Percentiles rank a stretch among this genome's conserved stretches.
Evolutionary conservation across 1,284 basidiomycete species (phyloP).

Genomic region (Ganoderma sinense): DNA sequence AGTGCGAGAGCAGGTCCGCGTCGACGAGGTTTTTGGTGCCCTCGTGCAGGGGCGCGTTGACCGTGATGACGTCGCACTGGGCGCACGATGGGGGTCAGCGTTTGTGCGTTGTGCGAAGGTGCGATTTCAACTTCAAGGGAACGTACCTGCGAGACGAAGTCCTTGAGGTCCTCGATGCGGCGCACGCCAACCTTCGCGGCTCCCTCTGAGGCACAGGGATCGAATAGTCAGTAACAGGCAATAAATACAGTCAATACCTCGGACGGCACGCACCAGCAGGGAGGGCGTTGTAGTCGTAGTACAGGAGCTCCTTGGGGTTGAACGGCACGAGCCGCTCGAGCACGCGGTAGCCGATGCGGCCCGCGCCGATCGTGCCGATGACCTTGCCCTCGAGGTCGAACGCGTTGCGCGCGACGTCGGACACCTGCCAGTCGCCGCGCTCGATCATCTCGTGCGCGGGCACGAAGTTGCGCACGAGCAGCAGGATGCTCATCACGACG

Average conservation of each 20-base stretch:
- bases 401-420: conserved; percentile 80
- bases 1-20: conserved; percentile 83
- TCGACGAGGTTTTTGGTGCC: conserved; percentile 84
- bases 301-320: conserved; percentile 90
- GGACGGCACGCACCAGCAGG: conserved; percentile 59
- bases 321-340: conserved; percentile 89
- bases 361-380: conserved; percentile 88
- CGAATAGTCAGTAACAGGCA: neutral
- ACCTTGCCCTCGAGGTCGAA: conserved; percentile 94
- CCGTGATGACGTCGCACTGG: conserved; percentile 83
- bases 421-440: conserved; percentile 87
- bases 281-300: conserved; percentile 91
- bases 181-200: conserved; percentile 76
- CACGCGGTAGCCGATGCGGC: conserved; percentile 92
- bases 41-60: conserved; percentile 94
- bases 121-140: too few relatives aligned
- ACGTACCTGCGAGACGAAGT: conserved; percentile 75
- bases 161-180: conserved; percentile 83
- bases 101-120: too few relatives aligned
- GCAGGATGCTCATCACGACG: conserved; percentile 84
- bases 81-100: too few relatives aligned
- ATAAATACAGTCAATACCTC: too few relatives aligned
- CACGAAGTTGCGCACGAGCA: conserved; percentile 88
- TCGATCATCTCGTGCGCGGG: conserved; percentile 89
- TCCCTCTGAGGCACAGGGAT: conserved; percentile 67